Conservation (phyloP, 2,329 filamentous ascomycete genomes). For the Aspergillus sp. region DNA sequence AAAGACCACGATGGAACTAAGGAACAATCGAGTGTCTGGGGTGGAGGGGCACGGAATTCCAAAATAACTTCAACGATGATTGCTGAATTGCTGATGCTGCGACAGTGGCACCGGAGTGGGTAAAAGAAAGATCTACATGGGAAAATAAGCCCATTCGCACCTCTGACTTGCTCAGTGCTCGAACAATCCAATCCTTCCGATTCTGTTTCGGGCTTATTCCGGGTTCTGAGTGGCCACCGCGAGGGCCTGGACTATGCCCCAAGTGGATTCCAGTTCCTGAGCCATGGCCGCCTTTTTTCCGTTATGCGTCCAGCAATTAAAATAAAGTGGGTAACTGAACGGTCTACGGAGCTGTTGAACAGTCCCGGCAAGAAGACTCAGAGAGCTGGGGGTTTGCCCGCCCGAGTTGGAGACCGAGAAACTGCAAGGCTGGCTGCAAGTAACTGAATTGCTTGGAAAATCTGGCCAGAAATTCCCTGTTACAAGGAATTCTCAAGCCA, state of each 20-base stretch:
- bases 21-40: background rate
- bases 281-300: conserved; percentile 4
- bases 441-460: background rate
- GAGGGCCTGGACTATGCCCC: conserved; percentile 3
- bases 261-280: conserved; percentile 14
- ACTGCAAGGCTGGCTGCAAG: background rate
- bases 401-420: background rate
- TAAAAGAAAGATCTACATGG: background rate
- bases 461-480: background rate
- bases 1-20: background rate
- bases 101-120: background rate
- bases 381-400: background rate
- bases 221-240: background rate
- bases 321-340: background rate
- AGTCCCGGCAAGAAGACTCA: background rate
- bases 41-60: background rate
- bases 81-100: background rate
- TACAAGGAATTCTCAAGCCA: background rate
- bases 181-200: background rate
- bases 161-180: background rate
- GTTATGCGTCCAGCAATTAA: conserved; percentile 1
- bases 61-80: background rate
- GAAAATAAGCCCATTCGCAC: background rate
- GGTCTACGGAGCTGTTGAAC: background rate
- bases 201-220: background rate